Evolutionary conservation across 1,284 basidiomycete genomes (phyloP).

Genomic region (Fomes fomentarius): DNA sequence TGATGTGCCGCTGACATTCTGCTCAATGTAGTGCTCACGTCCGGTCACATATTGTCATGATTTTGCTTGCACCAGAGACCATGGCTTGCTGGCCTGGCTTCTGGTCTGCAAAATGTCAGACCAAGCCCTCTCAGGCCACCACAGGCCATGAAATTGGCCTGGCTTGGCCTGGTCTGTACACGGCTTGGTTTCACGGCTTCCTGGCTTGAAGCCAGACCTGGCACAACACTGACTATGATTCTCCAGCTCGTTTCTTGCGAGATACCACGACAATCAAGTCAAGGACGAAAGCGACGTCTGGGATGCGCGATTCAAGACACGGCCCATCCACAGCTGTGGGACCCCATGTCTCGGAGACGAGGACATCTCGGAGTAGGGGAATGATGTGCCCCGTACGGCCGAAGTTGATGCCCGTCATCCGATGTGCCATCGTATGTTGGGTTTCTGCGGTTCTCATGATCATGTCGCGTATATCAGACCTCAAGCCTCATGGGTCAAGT

Average conservation of each 20-base stretch:
- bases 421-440: constrained; percentile 69
- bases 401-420: constrained; percentile 67
- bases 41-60: no score
- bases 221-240: no score
- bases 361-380: constrained; percentile 11
- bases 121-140: no score
- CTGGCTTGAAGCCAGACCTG: no score
- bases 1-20: no score
- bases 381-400: constrained; percentile 35
- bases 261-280: not conserved
- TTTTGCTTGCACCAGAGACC: no score
- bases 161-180: no score
- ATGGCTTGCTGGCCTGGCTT: no score
- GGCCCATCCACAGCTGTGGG: constrained; percentile 19
- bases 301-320: not conserved
- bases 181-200: no score
- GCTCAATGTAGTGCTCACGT: no score
- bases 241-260: not conserved
- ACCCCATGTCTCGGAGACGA: constrained; percentile 35
- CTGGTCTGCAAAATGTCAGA: no score
- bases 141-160: no score
- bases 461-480: constrained; percentile 50
- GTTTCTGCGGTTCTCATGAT: constrained; percentile 63
- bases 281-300: not conserved
- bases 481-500: constrained; percentile 60